Evolutionary conservation across 805 yeast genomes (phyloP), one percentile per base, ranked within the genome.

Genomic region (Yamadazyma sp.): DNA sequence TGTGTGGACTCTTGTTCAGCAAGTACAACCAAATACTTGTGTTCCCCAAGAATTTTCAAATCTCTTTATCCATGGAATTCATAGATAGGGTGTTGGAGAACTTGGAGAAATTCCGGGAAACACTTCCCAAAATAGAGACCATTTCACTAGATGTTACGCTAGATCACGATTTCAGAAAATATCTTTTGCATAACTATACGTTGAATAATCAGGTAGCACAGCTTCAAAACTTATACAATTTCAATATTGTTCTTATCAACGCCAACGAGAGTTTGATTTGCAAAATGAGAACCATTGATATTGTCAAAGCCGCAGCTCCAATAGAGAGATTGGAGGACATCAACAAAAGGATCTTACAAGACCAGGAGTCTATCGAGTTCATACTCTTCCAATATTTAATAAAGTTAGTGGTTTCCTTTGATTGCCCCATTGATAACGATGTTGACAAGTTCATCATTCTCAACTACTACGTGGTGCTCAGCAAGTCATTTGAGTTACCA

Each of bases 1-100:
- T 60, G n/a, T 46, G 48, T 20, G 47, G 6, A 23, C 12, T 35
- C 45, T 60, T 59, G 59, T 44, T 62, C 17, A 42, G 38, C 6
- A 32, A 45, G 9, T 53, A 45, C 30, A 28, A 32, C 3, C 32
- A 46, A 4, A 40, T 62, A 8, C 59, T 63, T 5, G 32, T 44
- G 10, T 43, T 59, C 18, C 55, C 56, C 3, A 41, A 39, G 19
- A 31, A 32, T 21, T 35, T 39, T 11, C 21, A 24, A 3, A 2
- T 41, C 2, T 16, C 24, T 6, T 7, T n/a, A 12, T 29, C 45
- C 1, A 6, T 27, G 5, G 42, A 27, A 6, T 43, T 38, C 15
- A 37, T 45, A 10, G 33, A 21, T 13, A 18, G 19, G n/a, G 58
- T 53, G 32, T 20, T 50, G 13, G 46, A 44, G 2, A 28, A 40